These are phyloP conservation scores for Zopfochytrium polystomum DNA, from an alignment of 371 early-diverging fungal genomes.

Conservation along the genomic window DNA sequence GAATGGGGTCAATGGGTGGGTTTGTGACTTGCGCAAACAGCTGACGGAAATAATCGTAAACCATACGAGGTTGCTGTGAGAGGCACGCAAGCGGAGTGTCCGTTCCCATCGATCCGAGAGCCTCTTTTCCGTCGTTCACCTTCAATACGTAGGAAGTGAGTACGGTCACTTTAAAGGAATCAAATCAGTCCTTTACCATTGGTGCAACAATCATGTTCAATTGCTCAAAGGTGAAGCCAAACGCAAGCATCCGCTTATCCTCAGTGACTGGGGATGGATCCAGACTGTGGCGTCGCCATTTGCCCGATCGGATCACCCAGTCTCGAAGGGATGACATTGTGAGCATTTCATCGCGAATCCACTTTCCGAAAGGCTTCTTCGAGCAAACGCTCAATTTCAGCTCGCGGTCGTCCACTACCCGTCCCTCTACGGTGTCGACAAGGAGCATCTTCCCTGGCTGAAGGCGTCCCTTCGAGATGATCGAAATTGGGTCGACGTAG, in stretches of 20 bases:
- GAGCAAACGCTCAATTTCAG: slow-evolving; percentile 57
- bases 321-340: slow-evolving; percentile 58
- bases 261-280: slow-evolving; percentile 43
- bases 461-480: slow-evolving; percentile 88
- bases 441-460: slow-evolving; percentile 95
- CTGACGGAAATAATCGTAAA: slow-evolving; percentile 95
- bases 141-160: slow-evolving; percentile 12
- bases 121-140: slow-evolving; percentile 82
- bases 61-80: slow-evolving; percentile 77
- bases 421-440: slow-evolving; percentile 91
- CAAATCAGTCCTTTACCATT: slow-evolving; percentile 64
- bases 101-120: slow-evolving; percentile 97
- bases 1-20: slow-evolving; percentile 95
- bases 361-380: slow-evolving; percentile 67
- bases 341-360: slow-evolving; percentile 79
- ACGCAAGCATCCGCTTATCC: slow-evolving; percentile 83
- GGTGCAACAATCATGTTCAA: slow-evolving; percentile 82
- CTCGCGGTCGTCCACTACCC: slow-evolving; percentile 84
- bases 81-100: slow-evolving; percentile 93
- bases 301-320: slow-evolving; percentile 27
- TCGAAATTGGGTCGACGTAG: slow-evolving; percentile 71
- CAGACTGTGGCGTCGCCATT: slow-evolving; percentile 21
- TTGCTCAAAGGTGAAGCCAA: slow-evolving; percentile 92
- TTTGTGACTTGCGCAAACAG: slow-evolving; percentile 97
- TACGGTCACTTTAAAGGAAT: background rate